Evolutionary conservation across 768 basidiomycete genomes (phyloP).

Genomic region (Trametes maxima): DNA sequence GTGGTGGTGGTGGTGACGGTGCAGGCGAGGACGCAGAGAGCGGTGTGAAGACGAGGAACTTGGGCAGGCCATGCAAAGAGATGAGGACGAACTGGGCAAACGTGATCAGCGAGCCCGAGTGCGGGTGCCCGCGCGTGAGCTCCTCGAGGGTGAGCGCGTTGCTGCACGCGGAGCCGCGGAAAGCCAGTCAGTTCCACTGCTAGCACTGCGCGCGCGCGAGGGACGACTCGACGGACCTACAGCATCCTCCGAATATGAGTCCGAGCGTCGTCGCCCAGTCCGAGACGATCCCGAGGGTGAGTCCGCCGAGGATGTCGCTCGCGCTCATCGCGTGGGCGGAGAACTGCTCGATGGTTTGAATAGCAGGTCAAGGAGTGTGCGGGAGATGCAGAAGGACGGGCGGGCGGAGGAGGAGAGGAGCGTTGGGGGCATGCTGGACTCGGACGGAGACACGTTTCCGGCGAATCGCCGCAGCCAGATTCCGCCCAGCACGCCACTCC

Average conservation of each 20-base stretch:
- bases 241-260: slow-evolving; percentile 90
- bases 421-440: neutral
- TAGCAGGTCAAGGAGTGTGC: neutral
- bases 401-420: neutral
- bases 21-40: neutral
- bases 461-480: neutral
- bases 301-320: slow-evolving; percentile 10
- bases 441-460: neutral
- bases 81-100: slow-evolving; percentile 84
- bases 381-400: neutral
- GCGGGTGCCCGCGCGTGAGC: slow-evolving; percentile 65
- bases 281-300: slow-evolving; percentile 26
- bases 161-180: slow-evolving; percentile 37
- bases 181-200: neutral
- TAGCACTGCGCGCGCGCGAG: slow-evolving; percentile 25
- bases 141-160: slow-evolving; percentile 81
- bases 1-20: neutral
- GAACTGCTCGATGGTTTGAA: neutral
- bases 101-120: slow-evolving; percentile 82
- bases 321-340: slow-evolving; percentile 6
- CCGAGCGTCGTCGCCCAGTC: slow-evolving; percentile 69
- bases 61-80: slow-evolving; percentile 71
- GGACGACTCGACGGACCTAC: slow-evolving; percentile 55
- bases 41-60: slow-evolving; percentile 46
- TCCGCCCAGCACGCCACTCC: neutral